Evolutionary conservation across 1,284 basidiomycete genomes (phyloP).

Genomic region (Pseudozyma sp.): DNA sequence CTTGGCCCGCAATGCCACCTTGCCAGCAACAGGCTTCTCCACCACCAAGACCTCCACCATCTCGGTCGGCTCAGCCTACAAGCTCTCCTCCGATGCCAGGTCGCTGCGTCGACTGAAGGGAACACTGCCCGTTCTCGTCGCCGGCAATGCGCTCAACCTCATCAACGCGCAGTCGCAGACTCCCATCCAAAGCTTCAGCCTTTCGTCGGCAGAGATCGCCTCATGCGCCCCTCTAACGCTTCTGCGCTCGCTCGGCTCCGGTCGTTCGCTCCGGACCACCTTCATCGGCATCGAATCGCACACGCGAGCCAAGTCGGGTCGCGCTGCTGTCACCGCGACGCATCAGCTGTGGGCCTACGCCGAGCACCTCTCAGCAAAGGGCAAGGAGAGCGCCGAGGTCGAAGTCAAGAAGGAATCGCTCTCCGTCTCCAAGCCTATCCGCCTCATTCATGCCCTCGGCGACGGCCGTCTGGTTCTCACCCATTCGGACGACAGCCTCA

Average conservation of each 20-base stretch:
- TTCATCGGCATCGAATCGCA: conserved; percentile 36
- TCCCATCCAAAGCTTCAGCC: conserved; percentile 45
- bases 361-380: conserved; percentile 47
- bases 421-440: conserved; percentile 20
- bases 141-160: conserved; percentile 43
- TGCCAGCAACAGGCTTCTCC: conserved; percentile 31
- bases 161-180: conserved; percentile 46
- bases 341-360: conserved; percentile 38
- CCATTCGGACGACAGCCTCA: conserved; percentile 40
- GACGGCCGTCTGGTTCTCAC: conserved; percentile 38
- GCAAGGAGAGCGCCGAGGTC: conserved; percentile 41
- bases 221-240: conserved; percentile 37
- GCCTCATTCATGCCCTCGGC: conserved; percentile 40
- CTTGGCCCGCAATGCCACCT: conserved; percentile 26
- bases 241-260: conserved; percentile 24
- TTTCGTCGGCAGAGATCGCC: conserved; percentile 33
- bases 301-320: conserved; percentile 15
- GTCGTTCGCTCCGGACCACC: conserved; percentile 35
- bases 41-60: conserved; percentile 30
- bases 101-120: conserved; percentile 38
- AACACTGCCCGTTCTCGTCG: conserved; percentile 37
- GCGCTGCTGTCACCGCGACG: conserved; percentile 15
- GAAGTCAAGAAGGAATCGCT: conserved; percentile 36
- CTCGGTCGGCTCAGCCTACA: conserved; percentile 43
- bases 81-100: conserved; percentile 37